A percentile compares a stretch with the other conserved stretches of the same genome.
Conservation (phyloP, 192 early-diverging fungal species). For the Powellomyces hirtus region DNA sequence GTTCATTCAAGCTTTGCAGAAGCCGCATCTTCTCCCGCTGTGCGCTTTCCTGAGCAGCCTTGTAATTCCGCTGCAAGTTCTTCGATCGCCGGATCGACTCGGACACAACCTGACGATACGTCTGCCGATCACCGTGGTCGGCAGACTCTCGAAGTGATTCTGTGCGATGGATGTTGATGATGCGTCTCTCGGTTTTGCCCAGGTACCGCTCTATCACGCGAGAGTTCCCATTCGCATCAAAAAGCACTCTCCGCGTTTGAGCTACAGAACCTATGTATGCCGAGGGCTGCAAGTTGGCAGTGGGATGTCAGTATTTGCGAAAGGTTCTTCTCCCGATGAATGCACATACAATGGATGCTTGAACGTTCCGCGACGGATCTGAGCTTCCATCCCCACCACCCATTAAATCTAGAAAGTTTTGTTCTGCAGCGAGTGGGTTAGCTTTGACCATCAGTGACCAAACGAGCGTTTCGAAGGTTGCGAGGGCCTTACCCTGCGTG, state of each 20-base stretch:
- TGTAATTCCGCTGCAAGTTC: constrained; percentile 2
- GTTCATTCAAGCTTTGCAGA: constrained; percentile 24
- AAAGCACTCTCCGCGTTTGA: constrained; percentile 24
- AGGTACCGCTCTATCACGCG: constrained; percentile 19
- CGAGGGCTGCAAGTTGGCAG: constrained; percentile 5
- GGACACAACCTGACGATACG: constrained; percentile 17
- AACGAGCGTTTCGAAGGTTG: no score
- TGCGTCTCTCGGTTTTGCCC: constrained; percentile 22
- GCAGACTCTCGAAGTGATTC: constrained; percentile 14
- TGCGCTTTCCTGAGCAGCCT: constrained; percentile 5
- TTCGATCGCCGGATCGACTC: constrained; percentile 14
- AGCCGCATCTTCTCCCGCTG: constrained; percentile 14
- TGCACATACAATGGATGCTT: not conserved
- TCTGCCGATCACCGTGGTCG: not conserved
- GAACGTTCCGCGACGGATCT: not conserved
- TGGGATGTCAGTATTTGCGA: not conserved
- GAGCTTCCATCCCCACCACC: not conserved
- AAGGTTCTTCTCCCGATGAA: not conserved
- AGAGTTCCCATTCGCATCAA: constrained; percentile 26
- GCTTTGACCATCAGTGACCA: no score
- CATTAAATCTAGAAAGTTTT: constrained; percentile 9
- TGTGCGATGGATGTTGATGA: constrained; percentile 24
- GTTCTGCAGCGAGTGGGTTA: no score
- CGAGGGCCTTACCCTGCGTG: no score
- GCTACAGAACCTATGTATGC: constrained; percentile 24